Percentiles rank a stretch among this genome's conserved stretches.
Conservation (phyloP, 2,329 filamentous ascomycete species). For the Hypoxylon sp. region DNA sequence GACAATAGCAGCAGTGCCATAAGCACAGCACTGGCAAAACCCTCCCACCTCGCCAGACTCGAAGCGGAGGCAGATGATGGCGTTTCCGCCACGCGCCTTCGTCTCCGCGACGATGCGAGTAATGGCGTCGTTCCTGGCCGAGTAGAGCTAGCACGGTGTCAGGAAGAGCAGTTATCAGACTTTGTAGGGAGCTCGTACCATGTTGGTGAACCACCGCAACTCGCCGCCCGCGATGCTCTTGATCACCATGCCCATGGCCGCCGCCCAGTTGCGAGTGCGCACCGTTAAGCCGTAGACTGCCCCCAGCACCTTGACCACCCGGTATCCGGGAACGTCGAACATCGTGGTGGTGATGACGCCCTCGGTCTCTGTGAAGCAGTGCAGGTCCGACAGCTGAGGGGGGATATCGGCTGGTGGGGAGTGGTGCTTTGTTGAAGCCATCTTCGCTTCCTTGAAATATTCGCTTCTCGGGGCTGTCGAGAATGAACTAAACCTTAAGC, state of each 20-base stretch:
- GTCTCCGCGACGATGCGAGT: conserved; percentile 67
- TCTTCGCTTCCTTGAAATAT: neutral
- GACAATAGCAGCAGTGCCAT: conserved; percentile 69
- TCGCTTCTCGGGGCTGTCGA: neutral
- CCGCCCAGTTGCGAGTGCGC: conserved; percentile 69
- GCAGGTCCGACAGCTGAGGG: conserved; percentile 60
- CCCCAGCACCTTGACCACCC: conserved; percentile 68
- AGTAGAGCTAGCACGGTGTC: conserved; percentile 59
- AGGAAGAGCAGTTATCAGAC: neutral
- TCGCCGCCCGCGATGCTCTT: conserved; percentile 71
- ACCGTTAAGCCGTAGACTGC: conserved; percentile 69
- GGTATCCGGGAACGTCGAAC: conserved; percentile 73
- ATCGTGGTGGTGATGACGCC: conserved; percentile 73
- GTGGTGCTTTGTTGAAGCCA: neutral
- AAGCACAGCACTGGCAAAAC: conserved; percentile 70
- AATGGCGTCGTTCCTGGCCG: conserved; percentile 70
- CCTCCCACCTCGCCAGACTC: conserved; percentile 67
- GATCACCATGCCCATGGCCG: conserved; percentile 66
- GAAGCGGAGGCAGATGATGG: conserved; percentile 69
- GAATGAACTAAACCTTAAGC: neutral
- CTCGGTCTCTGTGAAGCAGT: conserved; percentile 72
- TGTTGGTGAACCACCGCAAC: conserved; percentile 68
- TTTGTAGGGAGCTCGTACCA: conserved; percentile 52
- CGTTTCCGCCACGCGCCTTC: conserved; percentile 69
- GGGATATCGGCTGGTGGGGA: conserved; percentile 53